These are phyloP conservation scores for Tulasnella sp. DNA, from an alignment of 768 basidiomycete genomes.

Conservation along the genomic window DNA sequence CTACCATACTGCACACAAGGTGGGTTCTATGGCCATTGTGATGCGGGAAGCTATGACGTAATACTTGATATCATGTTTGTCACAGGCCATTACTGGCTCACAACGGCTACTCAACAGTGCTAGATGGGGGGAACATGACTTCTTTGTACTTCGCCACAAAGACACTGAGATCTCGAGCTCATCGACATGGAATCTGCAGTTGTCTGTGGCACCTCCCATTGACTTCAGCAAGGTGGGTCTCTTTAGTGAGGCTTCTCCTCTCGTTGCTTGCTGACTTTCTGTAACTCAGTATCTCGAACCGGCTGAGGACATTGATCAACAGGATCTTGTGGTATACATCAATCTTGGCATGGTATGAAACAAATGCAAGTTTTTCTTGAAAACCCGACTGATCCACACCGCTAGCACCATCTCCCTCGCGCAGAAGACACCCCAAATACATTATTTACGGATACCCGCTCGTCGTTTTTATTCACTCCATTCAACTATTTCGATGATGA, in stretches of 20 bases:
- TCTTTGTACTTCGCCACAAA: background rate
- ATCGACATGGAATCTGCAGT: background rate
- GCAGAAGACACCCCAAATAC: slow-evolving; percentile 5
- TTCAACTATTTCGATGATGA: slow-evolving; percentile 6
- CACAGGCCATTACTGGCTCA: background rate
- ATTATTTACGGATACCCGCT: background rate
- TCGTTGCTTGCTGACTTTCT: background rate
- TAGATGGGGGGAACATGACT: background rate
- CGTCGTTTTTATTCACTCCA: background rate
- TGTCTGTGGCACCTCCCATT: background rate
- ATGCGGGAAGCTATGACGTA: background rate
- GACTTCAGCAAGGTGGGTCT: slow-evolving; percentile 3
- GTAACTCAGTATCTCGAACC: background rate
- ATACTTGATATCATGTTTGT: background rate
- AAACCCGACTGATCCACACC: no score
- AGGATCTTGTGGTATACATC: background rate
- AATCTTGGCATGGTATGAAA: slow-evolving; percentile 4
- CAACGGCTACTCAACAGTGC: background rate
- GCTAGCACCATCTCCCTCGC: slow-evolving; percentile 1
- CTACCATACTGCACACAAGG: background rate
- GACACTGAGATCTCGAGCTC: background rate
- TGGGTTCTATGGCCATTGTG: background rate
- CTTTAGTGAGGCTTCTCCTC: background rate
- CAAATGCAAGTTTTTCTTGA: no score
- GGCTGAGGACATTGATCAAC: background rate